Conservation (phyloP, 2,329 filamentous ascomycete species). For the Aspergillus japonicus region DNA sequence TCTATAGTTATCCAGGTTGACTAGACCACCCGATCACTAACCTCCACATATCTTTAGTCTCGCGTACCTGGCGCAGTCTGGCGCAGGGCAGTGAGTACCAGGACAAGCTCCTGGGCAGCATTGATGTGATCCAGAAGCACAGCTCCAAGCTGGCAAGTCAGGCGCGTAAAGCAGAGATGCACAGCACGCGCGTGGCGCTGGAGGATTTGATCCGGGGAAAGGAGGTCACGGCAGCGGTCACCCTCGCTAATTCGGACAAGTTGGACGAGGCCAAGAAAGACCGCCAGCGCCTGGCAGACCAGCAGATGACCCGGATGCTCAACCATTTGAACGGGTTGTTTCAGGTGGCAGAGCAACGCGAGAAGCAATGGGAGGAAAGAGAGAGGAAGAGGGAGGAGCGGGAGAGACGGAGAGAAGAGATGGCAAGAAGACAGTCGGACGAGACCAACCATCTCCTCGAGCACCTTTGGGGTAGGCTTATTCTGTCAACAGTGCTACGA, state of each 20-base stretch:
- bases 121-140: neutral
- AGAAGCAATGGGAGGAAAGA: neutral
- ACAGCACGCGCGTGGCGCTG: neutral
- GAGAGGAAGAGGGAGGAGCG: neutral
- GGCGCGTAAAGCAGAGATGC: neutral
- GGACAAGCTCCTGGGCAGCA: neutral
- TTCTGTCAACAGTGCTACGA: neutral
- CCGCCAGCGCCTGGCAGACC: neutral
- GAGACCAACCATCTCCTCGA: neutral
- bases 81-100: neutral
- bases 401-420: neutral
- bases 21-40: neutral
- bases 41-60: neutral
- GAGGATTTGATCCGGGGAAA: neutral
- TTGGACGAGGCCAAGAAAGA: neutral
- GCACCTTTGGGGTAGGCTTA: neutral
- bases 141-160: neutral
- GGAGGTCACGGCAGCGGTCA: neutral
- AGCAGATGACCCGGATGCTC: neutral
- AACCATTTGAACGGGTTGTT: neutral
- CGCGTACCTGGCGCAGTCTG: neutral
- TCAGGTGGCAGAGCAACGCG: neutral
- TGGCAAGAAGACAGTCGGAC: neutral
- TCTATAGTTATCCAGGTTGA: neutral
- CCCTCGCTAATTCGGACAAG: neutral